Evolutionary conservation across 2,329 filamentous ascomycete species (phyloP), one percentile per base, ranked within the genome.

Genomic region (Diaporthe destruens): DNA sequence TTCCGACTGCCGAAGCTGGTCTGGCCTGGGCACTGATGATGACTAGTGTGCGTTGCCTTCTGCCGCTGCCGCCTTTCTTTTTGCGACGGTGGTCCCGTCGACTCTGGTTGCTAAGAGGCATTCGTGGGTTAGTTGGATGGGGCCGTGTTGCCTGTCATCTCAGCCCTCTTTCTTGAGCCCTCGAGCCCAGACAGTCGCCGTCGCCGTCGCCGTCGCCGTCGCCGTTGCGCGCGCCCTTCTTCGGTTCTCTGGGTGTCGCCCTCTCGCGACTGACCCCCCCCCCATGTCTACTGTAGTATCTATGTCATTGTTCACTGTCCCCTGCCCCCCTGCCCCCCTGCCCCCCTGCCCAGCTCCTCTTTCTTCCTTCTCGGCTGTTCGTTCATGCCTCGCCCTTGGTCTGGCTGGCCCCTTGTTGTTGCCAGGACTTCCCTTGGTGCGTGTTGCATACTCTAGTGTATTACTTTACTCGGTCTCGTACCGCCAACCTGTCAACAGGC

Each of bases 1-100:
- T 61, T 70, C 55, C 55, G 67, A 59, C 57, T 70, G 44, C 55
- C 67, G 67, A 70, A 61, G 32, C 39, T 42, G 39, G 39, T 42
- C 39, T 42, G 11, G 47, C 18, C 42, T 66, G 61, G 61, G 44
- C 61, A 39, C 44, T 65, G 59, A 18, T n/a, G n/a, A n/a, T n/a
- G n/a, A n/a, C n/a, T n/a, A n/a, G n/a, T n/a, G n/a, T n/a, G n/a
- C n/a, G 29, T 44, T 18, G 6, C 39, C 25, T n/a, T 39, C 25
- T 32, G 9, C 39, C 44, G 59, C 42, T 25, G 51, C 53, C 9
- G 53, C 6, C 44, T 8, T 47, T 51, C n/a, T 51, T 14, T 25
- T 51, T 23, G 47, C 20, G 54, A 56, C 54, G 59, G 47, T 23
- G 36, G 34, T 47, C 47, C 61, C 47, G 32, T 66, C 47, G n/a